phyloP scores from a whole-genome alignment of 129 eudicot genomes.

The Daucus carota region DNA sequence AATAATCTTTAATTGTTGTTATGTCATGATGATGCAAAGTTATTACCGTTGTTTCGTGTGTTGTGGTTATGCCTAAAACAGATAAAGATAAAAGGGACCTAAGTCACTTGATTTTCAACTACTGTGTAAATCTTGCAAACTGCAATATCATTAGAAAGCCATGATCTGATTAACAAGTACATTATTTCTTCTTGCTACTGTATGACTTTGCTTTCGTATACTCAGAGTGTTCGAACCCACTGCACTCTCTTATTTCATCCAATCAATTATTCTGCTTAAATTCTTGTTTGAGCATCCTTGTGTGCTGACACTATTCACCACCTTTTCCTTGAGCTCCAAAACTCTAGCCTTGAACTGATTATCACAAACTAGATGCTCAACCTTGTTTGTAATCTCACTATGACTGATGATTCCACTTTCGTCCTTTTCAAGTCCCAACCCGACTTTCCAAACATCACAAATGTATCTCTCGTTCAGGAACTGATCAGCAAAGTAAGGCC shows the following conservation, averaged over 20 bases:
- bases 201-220: background rate
- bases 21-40: too few species aligned
- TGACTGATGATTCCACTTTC: conserved; percentile 4
- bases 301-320: background rate
- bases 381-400: conserved; percentile 14
- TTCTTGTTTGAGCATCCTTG: conserved; percentile 10
- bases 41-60: too few species aligned
- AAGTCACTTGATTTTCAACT: background rate
- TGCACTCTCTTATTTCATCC: background rate
- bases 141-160: background rate
- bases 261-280: background rate
- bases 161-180: background rate
- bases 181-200: background rate
- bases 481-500: conserved; percentile 41
- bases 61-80: too few species aligned
- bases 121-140: background rate
- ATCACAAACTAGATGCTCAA: conserved; percentile 8
- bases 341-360: background rate
- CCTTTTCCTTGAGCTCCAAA: conserved; percentile 14
- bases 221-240: background rate
- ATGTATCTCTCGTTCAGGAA: conserved; percentile 24
- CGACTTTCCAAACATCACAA: conserved; percentile 29
- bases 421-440: conserved; percentile 15
- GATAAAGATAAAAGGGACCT: background rate
- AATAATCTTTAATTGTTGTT: too few species aligned